Percentiles rank a stretch among this genome's conserved stretches.
Evolutionary conservation across 2,329 filamentous ascomycete species (phyloP).

Genomic region (Colletotrichum liaoningense): DNA sequence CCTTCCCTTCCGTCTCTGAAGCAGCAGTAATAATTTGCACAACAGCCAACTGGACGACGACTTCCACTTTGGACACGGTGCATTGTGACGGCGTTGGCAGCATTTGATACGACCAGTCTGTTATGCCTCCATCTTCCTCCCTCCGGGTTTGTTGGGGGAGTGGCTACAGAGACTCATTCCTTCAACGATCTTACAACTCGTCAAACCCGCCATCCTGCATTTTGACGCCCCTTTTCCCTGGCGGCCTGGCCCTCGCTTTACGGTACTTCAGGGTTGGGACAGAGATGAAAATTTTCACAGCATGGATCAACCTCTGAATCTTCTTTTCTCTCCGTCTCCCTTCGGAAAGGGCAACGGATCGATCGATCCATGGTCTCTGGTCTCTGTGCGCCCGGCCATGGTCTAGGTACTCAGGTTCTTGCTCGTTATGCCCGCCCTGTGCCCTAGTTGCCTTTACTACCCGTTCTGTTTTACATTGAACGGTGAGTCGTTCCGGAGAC

Average conservation of each 20-base stretch:
- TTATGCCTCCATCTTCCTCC: not conserved
- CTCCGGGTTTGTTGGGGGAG: not conserved
- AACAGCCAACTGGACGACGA: not conserved
- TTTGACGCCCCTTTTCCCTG: conserved; percentile 13
- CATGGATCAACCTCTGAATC: conserved; percentile 8
- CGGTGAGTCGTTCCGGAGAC: conserved; percentile 11
- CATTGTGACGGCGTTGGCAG: conserved; percentile 9
- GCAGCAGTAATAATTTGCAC: not conserved
- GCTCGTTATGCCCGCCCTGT: conserved; percentile 14
- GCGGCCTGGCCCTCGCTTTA: not conserved
- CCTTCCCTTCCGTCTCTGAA: not conserved
- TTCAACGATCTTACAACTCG: not conserved
- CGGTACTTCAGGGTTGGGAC: not conserved
- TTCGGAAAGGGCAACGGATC: conserved; percentile 13
- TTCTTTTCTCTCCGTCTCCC: not conserved
- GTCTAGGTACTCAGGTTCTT: conserved; percentile 12
- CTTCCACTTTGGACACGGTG: not conserved
- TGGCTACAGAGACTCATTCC: conserved; percentile 14
- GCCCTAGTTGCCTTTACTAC: not conserved
- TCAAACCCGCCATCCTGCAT: conserved; percentile 26
- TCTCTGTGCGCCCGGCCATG: conserved; percentile 18
- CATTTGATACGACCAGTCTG: not conserved
- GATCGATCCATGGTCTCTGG: conserved; percentile 18
- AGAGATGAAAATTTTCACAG: not conserved
- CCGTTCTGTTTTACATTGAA: conserved; percentile 14